These are phyloP conservation scores for Gynostemma pentaphyllum DNA, from an alignment of 306 rosid species.

Conservation along the genomic window DNA sequence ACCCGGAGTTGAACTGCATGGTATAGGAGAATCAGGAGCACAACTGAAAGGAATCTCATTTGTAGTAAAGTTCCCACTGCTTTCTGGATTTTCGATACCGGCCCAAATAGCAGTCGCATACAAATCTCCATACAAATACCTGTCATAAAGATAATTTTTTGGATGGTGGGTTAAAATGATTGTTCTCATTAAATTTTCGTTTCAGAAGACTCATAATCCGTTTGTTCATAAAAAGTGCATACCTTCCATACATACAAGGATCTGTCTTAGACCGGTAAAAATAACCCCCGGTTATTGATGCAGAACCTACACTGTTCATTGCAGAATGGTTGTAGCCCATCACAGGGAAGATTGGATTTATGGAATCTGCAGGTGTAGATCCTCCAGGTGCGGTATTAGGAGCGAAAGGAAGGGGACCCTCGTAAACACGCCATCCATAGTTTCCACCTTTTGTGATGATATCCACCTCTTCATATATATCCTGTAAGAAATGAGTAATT, in stretches of 20 bases:
- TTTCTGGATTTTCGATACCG: constrained; percentile 48
- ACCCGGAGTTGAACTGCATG: constrained; percentile 39
- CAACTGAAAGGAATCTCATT: constrained; percentile 55
- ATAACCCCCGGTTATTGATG: constrained; percentile 79
- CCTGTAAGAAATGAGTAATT: constrained; percentile 26
- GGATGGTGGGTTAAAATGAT: neutral
- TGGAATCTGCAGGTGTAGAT: constrained; percentile 42
- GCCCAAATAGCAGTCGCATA: constrained; percentile 74
- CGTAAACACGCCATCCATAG: constrained; percentile 86
- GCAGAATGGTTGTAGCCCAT: constrained; percentile 72
- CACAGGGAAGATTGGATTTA: constrained; percentile 52
- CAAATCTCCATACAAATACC: constrained; percentile 76
- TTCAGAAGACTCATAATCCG: neutral
- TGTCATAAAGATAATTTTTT: constrained; percentile 10
- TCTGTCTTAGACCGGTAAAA: constrained; percentile 73
- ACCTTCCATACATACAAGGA: constrained; percentile 96
- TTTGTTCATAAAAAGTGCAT: neutral
- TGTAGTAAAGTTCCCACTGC: constrained; percentile 63
- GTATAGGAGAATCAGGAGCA: constrained; percentile 50
- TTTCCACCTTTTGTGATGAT: constrained; percentile 87
- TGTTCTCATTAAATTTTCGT: neutral
- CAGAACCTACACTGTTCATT: constrained; percentile 67
- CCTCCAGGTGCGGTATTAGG: constrained; percentile 37
- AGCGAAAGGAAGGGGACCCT: constrained; percentile 47
- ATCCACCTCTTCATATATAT: constrained; percentile 84